Percentiles rank a stretch among this genome's conserved stretches.
Conservation (phyloP, 371 early-diverging fungal species). For the Mortierella sp. region DNA sequence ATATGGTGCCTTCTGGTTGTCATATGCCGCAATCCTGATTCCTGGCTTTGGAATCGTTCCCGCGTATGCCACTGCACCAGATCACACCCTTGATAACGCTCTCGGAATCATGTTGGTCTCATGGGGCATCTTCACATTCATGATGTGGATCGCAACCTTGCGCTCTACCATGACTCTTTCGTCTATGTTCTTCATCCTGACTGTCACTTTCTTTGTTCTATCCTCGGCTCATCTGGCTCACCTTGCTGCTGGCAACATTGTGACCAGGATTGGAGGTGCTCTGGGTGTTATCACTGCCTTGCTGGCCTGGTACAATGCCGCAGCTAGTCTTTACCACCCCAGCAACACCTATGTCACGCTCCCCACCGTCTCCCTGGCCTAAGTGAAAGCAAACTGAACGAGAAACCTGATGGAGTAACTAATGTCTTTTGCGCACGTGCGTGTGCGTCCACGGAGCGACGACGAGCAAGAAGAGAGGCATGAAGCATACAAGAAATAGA, state of each 20-base stretch:
- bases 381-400: not conserved
- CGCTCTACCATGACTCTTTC: conserved; percentile 72
- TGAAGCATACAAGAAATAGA: not conserved
- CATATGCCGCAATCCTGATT: conserved; percentile 72
- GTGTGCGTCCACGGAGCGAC: not conserved
- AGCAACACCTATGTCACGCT: conserved; percentile 69
- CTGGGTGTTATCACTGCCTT: conserved; percentile 76
- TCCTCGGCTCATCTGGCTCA: conserved; percentile 64
- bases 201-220: conserved; percentile 74
- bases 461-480: not conserved
- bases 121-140: conserved; percentile 78
- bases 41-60: conserved; percentile 67
- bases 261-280: conserved; percentile 67
- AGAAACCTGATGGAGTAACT: not conserved
- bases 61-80: conserved; percentile 59
- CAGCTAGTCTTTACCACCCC: conserved; percentile 70
- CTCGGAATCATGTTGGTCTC: conserved; percentile 76
- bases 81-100: conserved; percentile 63
- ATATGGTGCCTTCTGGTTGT: conserved; percentile 86
- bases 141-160: conserved; percentile 75
- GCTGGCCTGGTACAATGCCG: conserved; percentile 81
- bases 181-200: conserved; percentile 72
- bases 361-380: conserved; percentile 62
- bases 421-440: not conserved
- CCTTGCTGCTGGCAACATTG: conserved; percentile 35